Conservation (phyloP, 176 grass and related monocot species). For the Pharus latifolius region DNA sequence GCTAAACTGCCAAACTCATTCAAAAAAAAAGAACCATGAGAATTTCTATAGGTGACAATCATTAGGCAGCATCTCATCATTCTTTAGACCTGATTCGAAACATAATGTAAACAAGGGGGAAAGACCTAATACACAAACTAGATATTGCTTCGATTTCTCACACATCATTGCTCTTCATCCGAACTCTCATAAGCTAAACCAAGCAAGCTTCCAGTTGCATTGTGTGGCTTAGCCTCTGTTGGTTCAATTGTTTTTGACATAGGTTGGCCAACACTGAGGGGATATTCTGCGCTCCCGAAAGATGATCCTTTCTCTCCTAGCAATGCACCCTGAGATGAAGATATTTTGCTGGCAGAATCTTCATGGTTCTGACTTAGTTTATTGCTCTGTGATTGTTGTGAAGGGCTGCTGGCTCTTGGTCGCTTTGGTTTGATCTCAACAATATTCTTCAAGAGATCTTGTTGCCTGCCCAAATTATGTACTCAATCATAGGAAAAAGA, state of each 20-base stretch:
- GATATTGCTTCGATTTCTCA: background rate
- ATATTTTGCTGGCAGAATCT: background rate
- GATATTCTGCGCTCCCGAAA: background rate
- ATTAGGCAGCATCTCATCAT: background rate
- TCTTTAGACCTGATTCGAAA: constrained; percentile 1
- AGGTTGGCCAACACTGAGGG: background rate
- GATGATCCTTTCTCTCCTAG: constrained; percentile 13
- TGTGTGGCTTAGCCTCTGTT: constrained; percentile 15
- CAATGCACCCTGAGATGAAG: background rate
- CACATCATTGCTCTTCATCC: constrained; percentile 33
- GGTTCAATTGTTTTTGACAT: background rate
- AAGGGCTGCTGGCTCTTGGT: constrained; percentile 31
- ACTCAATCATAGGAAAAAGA: background rate
- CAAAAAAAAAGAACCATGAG: too few relatives aligned
- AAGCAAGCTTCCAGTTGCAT: constrained; percentile 46
- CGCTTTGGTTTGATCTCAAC: constrained; percentile 82
- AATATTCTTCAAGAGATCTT: constrained; percentile 77
- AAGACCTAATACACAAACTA: constrained; percentile 31
- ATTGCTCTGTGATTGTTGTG: constrained; percentile 9
- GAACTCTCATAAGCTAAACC: constrained; percentile 80
- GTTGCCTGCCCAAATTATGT: constrained; percentile 52
- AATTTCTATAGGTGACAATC: background rate
- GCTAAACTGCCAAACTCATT: too few relatives aligned
- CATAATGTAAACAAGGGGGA: constrained; percentile 6
- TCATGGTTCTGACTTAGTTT: constrained; percentile 8